These are phyloP conservation scores for Leccinum rimulosum DNA, from an alignment of 768 basidiomycete species.

Conservation along the genomic window DNA sequence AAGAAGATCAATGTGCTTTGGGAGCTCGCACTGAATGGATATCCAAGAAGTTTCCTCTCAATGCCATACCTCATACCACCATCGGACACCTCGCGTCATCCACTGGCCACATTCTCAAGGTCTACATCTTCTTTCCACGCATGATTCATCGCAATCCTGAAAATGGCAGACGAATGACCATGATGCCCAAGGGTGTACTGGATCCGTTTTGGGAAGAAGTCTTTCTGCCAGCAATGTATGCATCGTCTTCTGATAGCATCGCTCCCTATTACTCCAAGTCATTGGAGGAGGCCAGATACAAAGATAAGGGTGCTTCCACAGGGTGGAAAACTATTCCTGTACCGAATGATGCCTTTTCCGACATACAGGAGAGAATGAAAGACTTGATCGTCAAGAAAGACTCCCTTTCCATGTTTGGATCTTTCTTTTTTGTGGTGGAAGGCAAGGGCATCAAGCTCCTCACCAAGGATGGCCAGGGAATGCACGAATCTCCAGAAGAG, in stretches of 20 bases:
- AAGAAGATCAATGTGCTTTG: neutral
- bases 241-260: no score
- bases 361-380: neutral
- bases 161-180: neutral
- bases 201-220: slow-evolving; percentile 11
- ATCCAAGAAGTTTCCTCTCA: slow-evolving; percentile 5
- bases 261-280: neutral
- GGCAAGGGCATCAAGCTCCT: slow-evolving; percentile 15
- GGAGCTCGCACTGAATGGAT: slow-evolving; percentile 1
- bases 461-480: slow-evolving; percentile 6
- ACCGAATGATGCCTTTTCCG: neutral
- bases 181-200: slow-evolving; percentile 1
- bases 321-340: neutral
- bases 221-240: neutral
- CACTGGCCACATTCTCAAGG: neutral
- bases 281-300: slow-evolving; percentile 3
- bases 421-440: slow-evolving; percentile 14
- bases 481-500: neutral
- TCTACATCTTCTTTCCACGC: slow-evolving; percentile 7
- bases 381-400: neutral
- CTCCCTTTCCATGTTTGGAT: neutral
- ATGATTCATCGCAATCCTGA: slow-evolving; percentile 6
- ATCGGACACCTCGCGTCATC: neutral
- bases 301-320: neutral
- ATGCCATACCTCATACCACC: slow-evolving; percentile 4